phyloP scores from a whole-genome alignment of 2,329 filamentous ascomycete genomes.

The Talaromyces sp. region DNA sequence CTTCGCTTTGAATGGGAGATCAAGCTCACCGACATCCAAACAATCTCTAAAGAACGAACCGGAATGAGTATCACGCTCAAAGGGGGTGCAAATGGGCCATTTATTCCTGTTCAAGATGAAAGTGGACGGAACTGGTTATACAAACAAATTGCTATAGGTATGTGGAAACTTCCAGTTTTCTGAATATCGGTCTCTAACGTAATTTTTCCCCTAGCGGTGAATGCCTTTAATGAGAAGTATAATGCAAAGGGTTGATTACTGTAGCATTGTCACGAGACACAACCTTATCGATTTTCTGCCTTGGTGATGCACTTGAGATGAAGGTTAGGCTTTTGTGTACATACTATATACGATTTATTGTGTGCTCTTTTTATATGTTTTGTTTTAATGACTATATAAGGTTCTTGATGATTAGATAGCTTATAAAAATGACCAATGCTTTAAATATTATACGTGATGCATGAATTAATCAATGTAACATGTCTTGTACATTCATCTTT shows the following conservation, averaged over 20 bases:
- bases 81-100: constrained; percentile 88
- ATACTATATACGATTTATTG: not conserved
- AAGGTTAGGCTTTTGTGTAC: not conserved
- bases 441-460: too few species aligned
- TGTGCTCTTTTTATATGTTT: not conserved
- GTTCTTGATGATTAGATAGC: not conserved
- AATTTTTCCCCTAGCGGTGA: constrained; percentile 48
- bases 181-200: not conserved
- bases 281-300: not conserved
- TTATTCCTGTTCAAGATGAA: constrained; percentile 90
- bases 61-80: constrained; percentile 84
- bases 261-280: not conserved
- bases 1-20: constrained; percentile 94
- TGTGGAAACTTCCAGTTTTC: constrained; percentile 13
- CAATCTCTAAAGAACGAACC: constrained; percentile 92
- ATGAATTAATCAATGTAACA: too few species aligned
- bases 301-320: not conserved
- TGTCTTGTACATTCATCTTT: too few species aligned
- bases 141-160: constrained; percentile 56
- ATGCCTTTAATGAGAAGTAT: constrained; percentile 63
- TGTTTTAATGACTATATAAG: constrained; percentile 2
- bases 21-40: constrained; percentile 90
- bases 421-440: not conserved
- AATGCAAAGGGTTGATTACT: constrained; percentile 50
- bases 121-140: constrained; percentile 64